Percentiles rank a stretch among this genome's conserved stretches.
phyloP scores from a whole-genome alignment of 129 eudicot species.

The Pittosporum tobira region DNA sequence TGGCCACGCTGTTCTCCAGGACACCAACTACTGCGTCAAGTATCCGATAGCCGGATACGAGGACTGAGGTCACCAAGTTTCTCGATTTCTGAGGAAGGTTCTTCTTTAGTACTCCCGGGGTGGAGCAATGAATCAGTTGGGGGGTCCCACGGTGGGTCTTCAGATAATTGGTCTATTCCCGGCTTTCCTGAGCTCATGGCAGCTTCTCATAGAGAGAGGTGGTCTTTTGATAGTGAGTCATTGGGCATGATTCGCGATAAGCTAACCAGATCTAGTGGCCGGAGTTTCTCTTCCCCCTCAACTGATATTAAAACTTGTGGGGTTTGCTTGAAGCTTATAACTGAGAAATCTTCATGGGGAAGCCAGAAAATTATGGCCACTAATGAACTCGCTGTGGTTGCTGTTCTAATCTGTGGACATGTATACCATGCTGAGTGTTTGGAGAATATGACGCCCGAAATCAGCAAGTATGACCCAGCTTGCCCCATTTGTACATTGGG shows the following conservation, averaged over 20 bases:
- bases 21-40: conserved; percentile 55
- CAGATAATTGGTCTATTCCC: conserved; percentile 75
- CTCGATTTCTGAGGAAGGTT: conserved; percentile 72
- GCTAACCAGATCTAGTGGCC: conserved; percentile 41
- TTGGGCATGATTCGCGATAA: conserved; percentile 47
- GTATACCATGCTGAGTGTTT: conserved; percentile 94
- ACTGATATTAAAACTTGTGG: conserved; percentile 65
- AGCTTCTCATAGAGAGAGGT: conserved; percentile 56
- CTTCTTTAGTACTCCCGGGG: conserved; percentile 40
- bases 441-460: conserved; percentile 76
- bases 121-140: conserved; percentile 58
- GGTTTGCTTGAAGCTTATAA: conserved; percentile 67
- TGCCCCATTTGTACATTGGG: conserved; percentile 97
- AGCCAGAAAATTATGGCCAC: conserved; percentile 52
- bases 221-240: conserved; percentile 87
- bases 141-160: conserved; percentile 72
- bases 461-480: conserved; percentile 73
- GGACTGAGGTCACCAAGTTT: conserved; percentile 62
- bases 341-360: conserved; percentile 69
- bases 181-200: conserved; percentile 53
- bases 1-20: conserved; percentile 66
- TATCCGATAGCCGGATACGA: conserved; percentile 65
- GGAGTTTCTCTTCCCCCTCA: conserved; percentile 40
- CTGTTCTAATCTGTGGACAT: conserved; percentile 80
- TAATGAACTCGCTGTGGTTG: conserved; percentile 66